These are phyloP conservation scores for Anthracocystis walkeri DNA, from an alignment of 1,284 basidiomycete species.

Conservation along the genomic window DNA sequence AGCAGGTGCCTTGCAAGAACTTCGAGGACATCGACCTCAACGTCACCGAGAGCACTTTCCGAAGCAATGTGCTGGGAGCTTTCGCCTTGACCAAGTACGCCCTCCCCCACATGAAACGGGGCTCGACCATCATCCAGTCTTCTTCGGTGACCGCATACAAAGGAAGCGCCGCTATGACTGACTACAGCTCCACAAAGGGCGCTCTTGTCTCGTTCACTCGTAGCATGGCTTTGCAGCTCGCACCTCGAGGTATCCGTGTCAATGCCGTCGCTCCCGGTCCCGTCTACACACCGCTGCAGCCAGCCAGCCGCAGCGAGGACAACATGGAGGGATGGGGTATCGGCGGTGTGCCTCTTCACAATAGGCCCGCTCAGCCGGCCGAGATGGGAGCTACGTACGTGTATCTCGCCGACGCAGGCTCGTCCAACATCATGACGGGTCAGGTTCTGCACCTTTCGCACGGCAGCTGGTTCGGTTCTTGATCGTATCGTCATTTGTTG, in stretches of 20 bases:
- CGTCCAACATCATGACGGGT: conserved; percentile 59
- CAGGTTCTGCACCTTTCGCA: conserved; percentile 54
- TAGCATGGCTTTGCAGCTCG: conserved; percentile 74
- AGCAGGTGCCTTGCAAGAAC: conserved; percentile 73
- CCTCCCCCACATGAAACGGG: conserved; percentile 76
- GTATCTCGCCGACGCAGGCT: conserved; percentile 54
- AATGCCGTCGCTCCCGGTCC: conserved; percentile 74
- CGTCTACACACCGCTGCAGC: conserved; percentile 72
- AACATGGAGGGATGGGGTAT: conserved; percentile 62
- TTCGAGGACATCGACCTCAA: conserved; percentile 59
- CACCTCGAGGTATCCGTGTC: conserved; percentile 75
- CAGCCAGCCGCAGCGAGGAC: conserved; percentile 51
- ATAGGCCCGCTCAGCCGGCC: conserved; percentile 54
- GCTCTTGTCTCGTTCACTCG: conserved; percentile 73
- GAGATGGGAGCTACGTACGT: conserved; percentile 59
- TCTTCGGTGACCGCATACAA: conserved; percentile 77
- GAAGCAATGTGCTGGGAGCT: conserved; percentile 54
- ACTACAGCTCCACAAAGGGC: conserved; percentile 74
- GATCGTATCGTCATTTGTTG: neutral
- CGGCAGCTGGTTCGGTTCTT: conserved; percentile 50
- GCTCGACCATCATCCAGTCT: conserved; percentile 77
- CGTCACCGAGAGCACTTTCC: conserved; percentile 53
- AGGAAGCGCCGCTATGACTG: conserved; percentile 71
- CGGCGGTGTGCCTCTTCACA: conserved; percentile 49
- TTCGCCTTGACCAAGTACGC: conserved; percentile 70